phyloP scores from a whole-genome alignment of 2,329 filamentous ascomycete species.

The Colletotrichum eleusines region DNA sequence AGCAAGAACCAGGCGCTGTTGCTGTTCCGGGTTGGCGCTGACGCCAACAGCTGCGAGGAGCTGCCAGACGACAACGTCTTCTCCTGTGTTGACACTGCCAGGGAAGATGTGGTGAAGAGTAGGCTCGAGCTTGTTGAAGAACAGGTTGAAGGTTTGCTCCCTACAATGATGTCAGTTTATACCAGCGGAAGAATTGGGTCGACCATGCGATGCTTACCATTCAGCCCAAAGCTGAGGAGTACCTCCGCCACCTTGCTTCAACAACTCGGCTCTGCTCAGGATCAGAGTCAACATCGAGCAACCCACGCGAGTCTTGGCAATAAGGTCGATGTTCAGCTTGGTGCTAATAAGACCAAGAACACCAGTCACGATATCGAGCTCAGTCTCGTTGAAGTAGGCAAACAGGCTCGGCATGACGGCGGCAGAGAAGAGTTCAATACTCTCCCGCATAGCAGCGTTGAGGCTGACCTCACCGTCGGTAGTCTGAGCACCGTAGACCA shows the following conservation, averaged over 20 bases:
- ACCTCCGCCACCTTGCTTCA: conserved; percentile 82
- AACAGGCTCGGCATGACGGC: conserved; percentile 92
- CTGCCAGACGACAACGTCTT: conserved; percentile 98
- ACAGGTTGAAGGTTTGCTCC: conserved; percentile 82
- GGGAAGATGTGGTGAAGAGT: conserved; percentile 90
- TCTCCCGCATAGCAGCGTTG: conserved; percentile 85
- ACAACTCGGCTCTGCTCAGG: conserved; percentile 90
- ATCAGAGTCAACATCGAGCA: conserved; percentile 93
- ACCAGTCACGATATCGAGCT: conserved; percentile 90
- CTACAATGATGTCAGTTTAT: conserved; percentile 51
- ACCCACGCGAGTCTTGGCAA: conserved; percentile 88
- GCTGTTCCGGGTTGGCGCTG: conserved; percentile 92
- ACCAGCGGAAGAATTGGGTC: conserved; percentile 45
- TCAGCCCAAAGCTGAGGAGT: conserved; percentile 81
- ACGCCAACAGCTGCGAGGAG: conserved; percentile 96
- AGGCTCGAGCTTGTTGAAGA: conserved; percentile 90
- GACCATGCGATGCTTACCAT: conserved; percentile 67
- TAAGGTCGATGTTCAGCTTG: conserved; percentile 84
- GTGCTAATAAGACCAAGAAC: conserved; percentile 88
- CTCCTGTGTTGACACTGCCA: conserved; percentile 86
- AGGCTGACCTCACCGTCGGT: conserved; percentile 77
- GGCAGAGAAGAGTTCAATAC: conserved; percentile 89
- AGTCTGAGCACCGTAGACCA: conserved; percentile 84
- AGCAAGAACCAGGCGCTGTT: conserved; percentile 91
- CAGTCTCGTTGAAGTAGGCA: conserved; percentile 90